Evolutionary conservation across 257 asterid species (phyloP).

Genomic region (Solanum ahanhuiri): DNA sequence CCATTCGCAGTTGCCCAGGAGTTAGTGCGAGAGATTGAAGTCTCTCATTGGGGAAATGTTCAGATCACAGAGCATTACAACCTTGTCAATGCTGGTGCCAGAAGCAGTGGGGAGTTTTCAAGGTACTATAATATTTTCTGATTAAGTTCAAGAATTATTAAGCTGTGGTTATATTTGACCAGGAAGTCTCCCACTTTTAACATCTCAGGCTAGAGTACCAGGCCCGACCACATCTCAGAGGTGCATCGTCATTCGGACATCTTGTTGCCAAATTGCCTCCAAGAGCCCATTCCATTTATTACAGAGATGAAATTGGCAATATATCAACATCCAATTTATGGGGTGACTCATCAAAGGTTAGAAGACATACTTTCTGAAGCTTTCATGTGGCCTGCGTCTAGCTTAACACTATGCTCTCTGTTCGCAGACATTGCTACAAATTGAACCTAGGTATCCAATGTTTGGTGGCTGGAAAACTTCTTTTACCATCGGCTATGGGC

Average conservation of each 20-base stretch:
- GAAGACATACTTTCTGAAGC: constrained; percentile 1
- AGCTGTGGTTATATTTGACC: neutral
- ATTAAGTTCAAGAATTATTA: neutral
- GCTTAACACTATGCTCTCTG: constrained; percentile 12
- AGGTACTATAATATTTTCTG: constrained; percentile 39
- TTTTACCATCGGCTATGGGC: constrained; percentile 88
- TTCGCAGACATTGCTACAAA: constrained; percentile 76
- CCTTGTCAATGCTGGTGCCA: constrained; percentile 85
- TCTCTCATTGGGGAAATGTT: constrained; percentile 99
- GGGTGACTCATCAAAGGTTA: constrained; percentile 72
- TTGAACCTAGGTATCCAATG: constrained; percentile 96
- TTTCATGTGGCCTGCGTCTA: constrained; percentile 1
- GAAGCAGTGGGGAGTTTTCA: constrained; percentile 76
- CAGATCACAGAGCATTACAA: constrained; percentile 80
- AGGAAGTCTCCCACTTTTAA: neutral
- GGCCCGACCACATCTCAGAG: constrained; percentile 67
- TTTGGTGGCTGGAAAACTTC: constrained; percentile 99
- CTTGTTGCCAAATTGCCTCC: constrained; percentile 79
- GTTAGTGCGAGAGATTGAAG: constrained; percentile 86
- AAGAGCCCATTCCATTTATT: constrained; percentile 90
- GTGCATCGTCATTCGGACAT: constrained; percentile 65
- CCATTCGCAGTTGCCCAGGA: constrained; percentile 77
- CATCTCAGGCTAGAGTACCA: constrained; percentile 78
- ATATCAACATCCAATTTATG: constrained; percentile 82
- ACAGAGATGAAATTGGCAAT: constrained; percentile 96